Evolutionary conservation across 1,139 yeast genomes (phyloP), one percentile per base, ranked within the genome.

Genomic region (Pichia inconspicua): DNA sequence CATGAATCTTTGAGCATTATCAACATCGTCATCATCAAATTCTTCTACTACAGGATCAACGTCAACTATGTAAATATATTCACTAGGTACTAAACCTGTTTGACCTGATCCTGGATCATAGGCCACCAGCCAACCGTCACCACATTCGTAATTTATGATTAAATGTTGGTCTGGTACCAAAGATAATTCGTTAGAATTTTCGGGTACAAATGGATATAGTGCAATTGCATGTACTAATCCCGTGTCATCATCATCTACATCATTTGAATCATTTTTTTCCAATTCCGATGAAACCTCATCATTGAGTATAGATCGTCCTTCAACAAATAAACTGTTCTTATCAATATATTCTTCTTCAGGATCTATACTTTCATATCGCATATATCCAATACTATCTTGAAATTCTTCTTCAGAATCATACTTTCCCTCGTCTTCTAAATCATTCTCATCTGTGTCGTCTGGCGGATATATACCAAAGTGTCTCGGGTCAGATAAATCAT

Each of bases 101-200:
- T 82, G 85, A 1, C 89, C 90, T 4, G 84, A 75, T 34, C 66
- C 73, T 0, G 89, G 84, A 60, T 86, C 90, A 57, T 83, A 87
- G 0, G 97, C 97, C 44, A 92, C 97, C 5, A 94, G 73, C 99
- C 98, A 92, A 7, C 99, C 99, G 64, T 92, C 97, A 22, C 97
- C 97, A 64, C 92, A 96, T 53, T 95, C 77, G 65, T 90, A 90
- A 51, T 84, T 80, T 32, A 92, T 84, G 78, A 92, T 84, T 4
- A 94, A 79, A 19, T 79, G 66, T 66, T 92, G 97, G 38, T 96
- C 96, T 58, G 85, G 95, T 9, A 66, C 66, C 40, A 92, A 69
- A 14, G 77, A 80, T 46, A 90, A 80, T 60, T 92, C 99, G 64
- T 92, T 92, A 58, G 88, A 96, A 65, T 92, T 92, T 63, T 92